These are phyloP conservation scores for Rhizopogon vulgaris DNA, from an alignment of 768 basidiomycete species.

Conservation along the genomic window DNA sequence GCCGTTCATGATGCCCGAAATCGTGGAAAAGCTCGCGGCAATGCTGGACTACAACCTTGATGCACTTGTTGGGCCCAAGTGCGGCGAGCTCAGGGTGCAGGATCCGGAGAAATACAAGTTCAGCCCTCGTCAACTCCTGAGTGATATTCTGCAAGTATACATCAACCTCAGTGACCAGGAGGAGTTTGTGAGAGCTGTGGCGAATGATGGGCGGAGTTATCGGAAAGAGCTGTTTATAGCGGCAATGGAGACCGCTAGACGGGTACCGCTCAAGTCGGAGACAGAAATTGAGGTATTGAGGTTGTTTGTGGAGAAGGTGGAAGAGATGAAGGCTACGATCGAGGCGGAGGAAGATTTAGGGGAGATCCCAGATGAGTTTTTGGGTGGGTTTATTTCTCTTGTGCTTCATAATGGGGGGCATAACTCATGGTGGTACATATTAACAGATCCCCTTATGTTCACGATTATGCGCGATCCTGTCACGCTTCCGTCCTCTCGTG, in stretches of 20 bases:
- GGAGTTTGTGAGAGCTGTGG: constrained; percentile 81
- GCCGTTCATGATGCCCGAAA: constrained; percentile 95
- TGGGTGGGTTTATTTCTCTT: constrained; percentile 49
- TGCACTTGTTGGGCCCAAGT: constrained; percentile 83
- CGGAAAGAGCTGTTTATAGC: constrained; percentile 74
- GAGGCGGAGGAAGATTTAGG: constrained; percentile 89
- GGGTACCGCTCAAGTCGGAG: constrained; percentile 63
- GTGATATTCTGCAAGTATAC: constrained; percentile 86
- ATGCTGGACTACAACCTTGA: constrained; percentile 95
- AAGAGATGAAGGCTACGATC: constrained; percentile 71
- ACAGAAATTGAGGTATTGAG: constrained; percentile 67
- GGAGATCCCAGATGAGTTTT: constrained; percentile 92
- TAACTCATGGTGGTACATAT: neutral
- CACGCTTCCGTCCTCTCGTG: constrained; percentile 73
- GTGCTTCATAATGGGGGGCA: neutral
- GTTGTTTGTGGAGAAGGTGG: constrained; percentile 74
- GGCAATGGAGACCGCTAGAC: constrained; percentile 62
- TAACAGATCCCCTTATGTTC: constrained; percentile 79
- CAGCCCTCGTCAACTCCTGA: constrained; percentile 73
- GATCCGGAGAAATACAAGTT: constrained; percentile 88
- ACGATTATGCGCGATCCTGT: constrained; percentile 96
- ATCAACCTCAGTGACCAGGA: constrained; percentile 77
- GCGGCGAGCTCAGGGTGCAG: constrained; percentile 77
- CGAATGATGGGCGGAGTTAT: constrained; percentile 92
- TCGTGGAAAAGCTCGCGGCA: constrained; percentile 90